phyloP scores from a whole-genome alignment of 495 filamentous ascomycete species.

The Mytilinidion resinicola region DNA sequence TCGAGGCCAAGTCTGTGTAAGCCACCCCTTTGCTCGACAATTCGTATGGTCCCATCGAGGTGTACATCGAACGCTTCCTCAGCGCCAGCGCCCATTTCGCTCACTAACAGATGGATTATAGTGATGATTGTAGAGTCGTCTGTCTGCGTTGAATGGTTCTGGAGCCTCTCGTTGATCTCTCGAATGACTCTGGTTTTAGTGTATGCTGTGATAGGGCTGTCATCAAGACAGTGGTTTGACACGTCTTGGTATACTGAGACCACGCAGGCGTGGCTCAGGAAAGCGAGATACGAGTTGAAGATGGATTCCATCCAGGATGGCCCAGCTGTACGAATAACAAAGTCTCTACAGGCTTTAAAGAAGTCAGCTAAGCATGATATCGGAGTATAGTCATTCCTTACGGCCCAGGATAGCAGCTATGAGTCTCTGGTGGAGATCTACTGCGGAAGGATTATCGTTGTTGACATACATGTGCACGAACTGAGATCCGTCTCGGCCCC shows the following conservation, averaged over 20 bases:
- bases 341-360: not conserved
- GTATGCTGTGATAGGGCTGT: constrained; percentile 21
- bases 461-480: too few species aligned
- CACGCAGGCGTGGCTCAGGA: constrained; percentile 20
- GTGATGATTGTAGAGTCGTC: constrained; percentile 23
- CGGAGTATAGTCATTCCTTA: constrained; percentile 7
- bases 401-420: not conserved
- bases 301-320: constrained; percentile 17
- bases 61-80: constrained; percentile 26
- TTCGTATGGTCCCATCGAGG: constrained; percentile 16
- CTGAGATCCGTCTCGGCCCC: too few species aligned
- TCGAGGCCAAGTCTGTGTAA: constrained; percentile 12
- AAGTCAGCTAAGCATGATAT: not conserved
- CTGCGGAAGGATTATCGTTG: not conserved
- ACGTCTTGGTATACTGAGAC: constrained; percentile 22
- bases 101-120: constrained; percentile 23
- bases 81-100: constrained; percentile 16
- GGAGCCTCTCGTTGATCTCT: constrained; percentile 21
- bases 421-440: not conserved
- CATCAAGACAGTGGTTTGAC: constrained; percentile 10
- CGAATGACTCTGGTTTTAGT: constrained; percentile 19
- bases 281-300: constrained; percentile 19
- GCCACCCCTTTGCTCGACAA: constrained; percentile 20
- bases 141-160: constrained; percentile 2
- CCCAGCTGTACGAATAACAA: not conserved